A percentile compares a stretch with the other conserved stretches of the same genome.
Evolutionary conservation across 1,284 basidiomycete genomes (phyloP).

Genomic region (Fomitopsis schrenkii): DNA sequence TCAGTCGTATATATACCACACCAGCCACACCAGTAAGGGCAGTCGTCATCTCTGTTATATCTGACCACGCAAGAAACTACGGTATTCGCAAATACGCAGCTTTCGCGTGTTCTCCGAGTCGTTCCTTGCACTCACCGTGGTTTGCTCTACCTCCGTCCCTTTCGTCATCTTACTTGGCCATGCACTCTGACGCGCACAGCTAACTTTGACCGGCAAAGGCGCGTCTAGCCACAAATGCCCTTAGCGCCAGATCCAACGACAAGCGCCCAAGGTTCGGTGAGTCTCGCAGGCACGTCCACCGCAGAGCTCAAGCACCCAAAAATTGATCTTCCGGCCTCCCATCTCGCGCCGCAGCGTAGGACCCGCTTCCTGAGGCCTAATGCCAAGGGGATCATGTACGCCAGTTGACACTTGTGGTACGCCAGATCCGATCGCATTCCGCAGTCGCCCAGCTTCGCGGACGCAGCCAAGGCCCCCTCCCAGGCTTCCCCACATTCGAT

Average conservation of each 20-base stretch:
- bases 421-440: background rate
- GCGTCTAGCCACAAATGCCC: background rate
- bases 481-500: background rate
- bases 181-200: no score
- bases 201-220: background rate
- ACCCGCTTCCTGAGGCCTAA: no score
- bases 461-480: background rate
- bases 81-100: no score
- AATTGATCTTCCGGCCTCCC: no score
- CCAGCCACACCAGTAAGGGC: constrained; percentile 2
- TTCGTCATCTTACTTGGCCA: no score
- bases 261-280: background rate
- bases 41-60: constrained; percentile 11
- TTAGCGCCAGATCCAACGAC: background rate
- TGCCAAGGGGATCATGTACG: background rate
- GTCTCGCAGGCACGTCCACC: background rate
- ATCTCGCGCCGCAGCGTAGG: no score
- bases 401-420: background rate
- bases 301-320: background rate
- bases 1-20: background rate
- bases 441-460: background rate
- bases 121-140: no score
- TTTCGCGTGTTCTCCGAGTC: no score
- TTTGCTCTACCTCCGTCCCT: no score
- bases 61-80: background rate